Percentiles rank a stretch among this genome's conserved stretches.
Evolutionary conservation across 1,284 basidiomycete genomes (phyloP).

Genomic region (Wallemia mellicola): DNA sequence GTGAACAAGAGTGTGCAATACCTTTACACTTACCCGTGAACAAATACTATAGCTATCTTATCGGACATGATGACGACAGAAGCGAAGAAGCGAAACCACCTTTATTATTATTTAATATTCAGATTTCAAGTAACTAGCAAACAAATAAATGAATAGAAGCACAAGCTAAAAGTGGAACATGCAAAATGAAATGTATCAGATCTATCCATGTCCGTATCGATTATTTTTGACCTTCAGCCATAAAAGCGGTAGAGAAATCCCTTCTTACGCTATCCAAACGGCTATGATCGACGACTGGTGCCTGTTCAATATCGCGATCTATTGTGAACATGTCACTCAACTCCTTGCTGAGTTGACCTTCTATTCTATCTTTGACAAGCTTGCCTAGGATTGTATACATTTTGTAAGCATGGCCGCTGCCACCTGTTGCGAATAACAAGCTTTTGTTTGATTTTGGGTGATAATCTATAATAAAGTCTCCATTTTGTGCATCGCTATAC

Average conservation of each 20-base stretch:
- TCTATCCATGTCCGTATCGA: neutral
- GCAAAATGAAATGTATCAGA: too few relatives aligned
- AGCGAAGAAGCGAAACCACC: neutral
- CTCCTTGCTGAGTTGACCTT: constrained; percentile 26
- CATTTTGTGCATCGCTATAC: constrained; percentile 18
- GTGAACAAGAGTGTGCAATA: neutral
- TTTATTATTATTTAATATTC: neutral
- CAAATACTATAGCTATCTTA: neutral
- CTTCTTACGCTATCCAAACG: neutral
- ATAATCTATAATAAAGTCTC: constrained; percentile 42
- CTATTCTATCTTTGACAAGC: constrained; percentile 37
- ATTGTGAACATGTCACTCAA: constrained; percentile 27
- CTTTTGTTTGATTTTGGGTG: constrained; percentile 24
- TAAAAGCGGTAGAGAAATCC: neutral
- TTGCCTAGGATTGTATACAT: constrained; percentile 56
- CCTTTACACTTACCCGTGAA: neutral
- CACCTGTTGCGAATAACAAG: constrained; percentile 39
- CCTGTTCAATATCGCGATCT: neutral
- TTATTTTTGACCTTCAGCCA: neutral
- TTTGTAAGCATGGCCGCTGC: constrained; percentile 59
- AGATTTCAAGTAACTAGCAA: neutral
- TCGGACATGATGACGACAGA: neutral
- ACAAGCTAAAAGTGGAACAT: too few relatives aligned
- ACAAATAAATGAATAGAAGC: too few relatives aligned
- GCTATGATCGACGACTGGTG: neutral